Evolutionary conservation across 2,329 filamentous ascomycete species (phyloP), one percentile per base, ranked within the genome.

Genomic region (Madurella fahalii): DNA sequence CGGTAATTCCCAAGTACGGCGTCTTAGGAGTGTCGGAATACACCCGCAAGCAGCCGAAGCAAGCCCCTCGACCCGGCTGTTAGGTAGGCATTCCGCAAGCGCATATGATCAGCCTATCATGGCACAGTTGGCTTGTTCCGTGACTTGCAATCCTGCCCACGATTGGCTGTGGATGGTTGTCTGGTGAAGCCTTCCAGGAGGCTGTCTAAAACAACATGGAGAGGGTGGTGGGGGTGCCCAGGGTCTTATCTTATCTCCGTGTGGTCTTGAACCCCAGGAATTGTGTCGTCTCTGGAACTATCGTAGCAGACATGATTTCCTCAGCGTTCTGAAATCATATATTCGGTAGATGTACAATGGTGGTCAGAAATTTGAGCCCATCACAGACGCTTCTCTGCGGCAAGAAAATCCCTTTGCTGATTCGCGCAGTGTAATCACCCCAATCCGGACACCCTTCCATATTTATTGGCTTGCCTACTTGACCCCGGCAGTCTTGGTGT

Each of bases 101-200:
- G 40, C 53, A 50, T 58, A 49, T 58, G 56, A 58, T 50, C 53
- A 18, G 47, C 37, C 34, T 31, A 48, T 44, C 25, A 39, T 58
- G 56, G 53, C 56, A 50, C 53, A 25, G 40, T 44, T 56, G 46
- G 53, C 44, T 42, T 15, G 13, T 37, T 50, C 53, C 53, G 53
- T 58, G 56, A 58, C 53, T 56, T 56, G 17, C 11, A 15, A n/a
- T 9, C 4, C n/a, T 39, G n/a, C 16, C n/a, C 39, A 43, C 56
- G 47, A 56, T 56, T 58, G 56, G 56, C 34, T 55, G 25, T 45
- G 34, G 52, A 49, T 52, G 25, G 46, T 53, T 55, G 45, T 57
- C 40, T 17, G 30, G 18, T 40, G 41, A 34, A 40, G 20, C 20
- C 37, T 30, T 48, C 40, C 17, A 30, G 43, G 31, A 57, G 52